A percentile compares a stretch with the other conserved stretches of the same genome.
These are phyloP conservation scores for Annulohypoxylon stygium DNA, from an alignment of 495 filamentous ascomycete genomes.

Conservation along the genomic window DNA sequence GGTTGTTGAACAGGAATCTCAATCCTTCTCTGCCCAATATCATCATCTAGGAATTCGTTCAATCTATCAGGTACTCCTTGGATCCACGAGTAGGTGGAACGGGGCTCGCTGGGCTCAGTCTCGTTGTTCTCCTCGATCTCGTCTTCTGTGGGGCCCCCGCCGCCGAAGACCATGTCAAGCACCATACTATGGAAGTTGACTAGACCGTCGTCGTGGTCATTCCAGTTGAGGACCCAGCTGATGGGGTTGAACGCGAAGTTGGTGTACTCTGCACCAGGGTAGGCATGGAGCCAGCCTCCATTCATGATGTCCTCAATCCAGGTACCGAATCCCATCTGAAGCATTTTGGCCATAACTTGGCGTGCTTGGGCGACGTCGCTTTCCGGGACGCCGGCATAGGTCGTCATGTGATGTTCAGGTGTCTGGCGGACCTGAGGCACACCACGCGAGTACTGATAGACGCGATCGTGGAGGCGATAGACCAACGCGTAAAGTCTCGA, in stretches of 20 bases:
- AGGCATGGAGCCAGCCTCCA: neutral
- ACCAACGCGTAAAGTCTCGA: neutral
- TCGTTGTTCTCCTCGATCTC: neutral
- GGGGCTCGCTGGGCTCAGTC: neutral
- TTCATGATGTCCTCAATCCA: constrained; percentile 8
- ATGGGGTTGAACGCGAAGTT: neutral
- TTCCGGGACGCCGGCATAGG: neutral
- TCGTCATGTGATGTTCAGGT: neutral
- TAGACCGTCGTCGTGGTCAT: neutral
- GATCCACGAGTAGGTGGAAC: neutral
- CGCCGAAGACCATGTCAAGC: neutral
- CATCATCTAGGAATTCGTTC: neutral
- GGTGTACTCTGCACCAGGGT: neutral
- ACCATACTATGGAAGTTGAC: neutral
- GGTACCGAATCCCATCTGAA: neutral
- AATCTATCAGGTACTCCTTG: neutral
- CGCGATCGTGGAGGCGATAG: neutral
- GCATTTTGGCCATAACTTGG: constrained; percentile 4
- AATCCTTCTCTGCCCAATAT: neutral
- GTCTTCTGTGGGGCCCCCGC: neutral
- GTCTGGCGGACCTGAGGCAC: neutral
- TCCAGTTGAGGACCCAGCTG: neutral
- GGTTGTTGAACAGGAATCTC: neutral
- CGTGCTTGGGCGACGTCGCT: constrained; percentile 29
- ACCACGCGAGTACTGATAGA: neutral